These are phyloP conservation scores for Populus tomentosa DNA, from an alignment of 441 rosid genomes.

Conservation along the genomic window DNA sequence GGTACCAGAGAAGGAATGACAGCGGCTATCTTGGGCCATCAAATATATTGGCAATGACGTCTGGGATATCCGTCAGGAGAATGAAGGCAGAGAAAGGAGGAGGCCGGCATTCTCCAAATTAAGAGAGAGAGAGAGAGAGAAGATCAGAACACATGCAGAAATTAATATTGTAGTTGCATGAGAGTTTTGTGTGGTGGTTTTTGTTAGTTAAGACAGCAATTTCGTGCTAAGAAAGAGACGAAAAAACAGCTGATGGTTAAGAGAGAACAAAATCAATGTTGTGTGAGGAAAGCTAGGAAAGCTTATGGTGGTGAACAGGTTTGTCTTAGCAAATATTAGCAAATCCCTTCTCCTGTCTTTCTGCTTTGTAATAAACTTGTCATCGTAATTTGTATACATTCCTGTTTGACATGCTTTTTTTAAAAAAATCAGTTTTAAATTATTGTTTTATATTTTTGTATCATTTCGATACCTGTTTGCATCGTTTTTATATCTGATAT, in stretches of 20 bases:
- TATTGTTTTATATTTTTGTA: too few species aligned
- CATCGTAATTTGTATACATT: too few species aligned
- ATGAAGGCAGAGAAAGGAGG: conserved; percentile 30
- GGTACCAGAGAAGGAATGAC: conserved; percentile 48
- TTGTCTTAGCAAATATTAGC: conserved; percentile 13
- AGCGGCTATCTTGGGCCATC: conserved; percentile 51
- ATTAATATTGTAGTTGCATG: neutral
- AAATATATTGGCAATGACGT: neutral
- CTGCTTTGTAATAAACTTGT: neutral
- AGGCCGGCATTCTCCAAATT: conserved; percentile 22
- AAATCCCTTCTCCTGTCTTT: conserved; percentile 13
- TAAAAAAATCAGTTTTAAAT: too few species aligned
- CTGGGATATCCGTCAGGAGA: conserved; percentile 39
- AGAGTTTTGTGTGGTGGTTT: conserved; percentile 30
- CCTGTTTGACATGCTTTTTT: too few species aligned
- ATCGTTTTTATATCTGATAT: too few species aligned
- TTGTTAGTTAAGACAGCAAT: conserved; percentile 20
- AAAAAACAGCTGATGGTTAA: conserved; percentile 4
- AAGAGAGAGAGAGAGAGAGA: neutral
- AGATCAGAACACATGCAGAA: conserved; percentile 4
- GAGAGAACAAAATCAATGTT: conserved; percentile 10
- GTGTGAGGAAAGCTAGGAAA: conserved; percentile 37
- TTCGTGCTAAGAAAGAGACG: conserved; percentile 21
- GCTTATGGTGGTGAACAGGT: conserved; percentile 5
- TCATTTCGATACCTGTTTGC: too few species aligned